Evolutionary conservation across 2,329 filamentous ascomycete genomes (phyloP).

Genomic region (Penicillium sp.): DNA sequence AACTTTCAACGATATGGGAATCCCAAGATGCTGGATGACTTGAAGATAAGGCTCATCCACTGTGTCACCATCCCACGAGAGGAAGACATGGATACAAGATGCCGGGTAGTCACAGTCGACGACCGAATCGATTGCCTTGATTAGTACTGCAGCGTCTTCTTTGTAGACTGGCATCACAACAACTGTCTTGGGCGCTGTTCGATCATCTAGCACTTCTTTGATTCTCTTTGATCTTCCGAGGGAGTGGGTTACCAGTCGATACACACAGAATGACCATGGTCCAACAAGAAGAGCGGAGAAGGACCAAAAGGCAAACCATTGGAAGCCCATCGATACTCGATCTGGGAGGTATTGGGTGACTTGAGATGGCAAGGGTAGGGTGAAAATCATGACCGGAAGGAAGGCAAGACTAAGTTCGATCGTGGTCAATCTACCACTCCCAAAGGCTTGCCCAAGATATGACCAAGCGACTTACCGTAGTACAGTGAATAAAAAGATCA

Average conservation of each 20-base stretch:
- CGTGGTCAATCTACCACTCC: not conserved
- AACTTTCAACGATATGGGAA: conserved; percentile 67
- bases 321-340: conserved; percentile 68
- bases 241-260: conserved; percentile 83
- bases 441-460: not conserved
- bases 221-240: conserved; percentile 79
- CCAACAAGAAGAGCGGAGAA: conserved; percentile 82
- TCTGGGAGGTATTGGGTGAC: conserved; percentile 72
- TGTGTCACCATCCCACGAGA: conserved; percentile 89
- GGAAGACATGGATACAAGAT: conserved; percentile 88
- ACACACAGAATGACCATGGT: conserved; percentile 91
- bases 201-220: conserved; percentile 79
- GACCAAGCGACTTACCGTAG: conserved; percentile 60
- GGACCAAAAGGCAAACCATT: conserved; percentile 95
- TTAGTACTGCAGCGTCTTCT: conserved; percentile 78
- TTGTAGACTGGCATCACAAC: conserved; percentile 98
- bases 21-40: conserved; percentile 80
- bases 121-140: conserved; percentile 86
- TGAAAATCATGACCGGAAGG: conserved; percentile 91
- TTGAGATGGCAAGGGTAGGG: conserved; percentile 74
- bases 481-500: conserved; percentile 71
- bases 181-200: conserved; percentile 87
- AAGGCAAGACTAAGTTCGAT: conserved; percentile 68
- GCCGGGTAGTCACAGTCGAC: conserved; percentile 92
- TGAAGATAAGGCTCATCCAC: conserved; percentile 87